Percentiles rank a stretch among this genome's conserved stretches.
Conservation (phyloP, 2,329 filamentous ascomycete genomes). For the Alternaria novae-zelandiae region DNA sequence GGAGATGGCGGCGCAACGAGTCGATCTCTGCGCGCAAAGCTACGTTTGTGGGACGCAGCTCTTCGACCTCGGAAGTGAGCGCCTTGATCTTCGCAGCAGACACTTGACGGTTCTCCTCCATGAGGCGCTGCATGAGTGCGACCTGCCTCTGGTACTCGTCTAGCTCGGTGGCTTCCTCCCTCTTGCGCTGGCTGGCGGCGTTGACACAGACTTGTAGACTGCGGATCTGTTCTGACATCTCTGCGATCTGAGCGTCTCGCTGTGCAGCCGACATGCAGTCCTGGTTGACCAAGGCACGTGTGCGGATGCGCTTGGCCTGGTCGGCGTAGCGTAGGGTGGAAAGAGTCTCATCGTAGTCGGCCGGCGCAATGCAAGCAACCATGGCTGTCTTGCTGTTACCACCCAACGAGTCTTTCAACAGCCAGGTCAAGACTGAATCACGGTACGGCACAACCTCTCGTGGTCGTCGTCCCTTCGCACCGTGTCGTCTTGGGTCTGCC, state of each 20-base stretch:
- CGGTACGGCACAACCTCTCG: constrained; percentile 85
- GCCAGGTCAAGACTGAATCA: constrained; percentile 83
- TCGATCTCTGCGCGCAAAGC: constrained; percentile 77
- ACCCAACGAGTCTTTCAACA: constrained; percentile 92
- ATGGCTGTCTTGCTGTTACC: constrained; percentile 99
- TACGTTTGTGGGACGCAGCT: constrained; percentile 57
- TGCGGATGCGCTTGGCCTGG: constrained; percentile 96
- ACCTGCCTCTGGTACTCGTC: constrained; percentile 96
- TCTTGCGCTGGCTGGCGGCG: constrained; percentile 67
- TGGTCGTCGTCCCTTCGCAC: constrained; percentile 47
- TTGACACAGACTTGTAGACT: constrained; percentile 77
- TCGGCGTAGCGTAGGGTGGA: constrained; percentile 96
- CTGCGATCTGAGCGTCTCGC: constrained; percentile 88
- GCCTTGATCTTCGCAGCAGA: constrained; percentile 93
- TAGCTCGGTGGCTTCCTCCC: constrained; percentile 81
- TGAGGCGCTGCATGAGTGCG: constrained; percentile 86
- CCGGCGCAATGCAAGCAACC: constrained; percentile 96
- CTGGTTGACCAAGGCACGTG: constrained; percentile 92
- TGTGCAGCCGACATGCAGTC: constrained; percentile 91
- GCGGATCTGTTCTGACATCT: constrained; percentile 96
- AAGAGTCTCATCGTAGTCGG: constrained; percentile 96
- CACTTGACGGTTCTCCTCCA: constrained; percentile 92
- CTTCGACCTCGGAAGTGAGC: constrained; percentile 63
- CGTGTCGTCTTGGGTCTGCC: constrained; percentile 67
- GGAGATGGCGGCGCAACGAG: constrained; percentile 83